Evolutionary conservation across 225 moss, liverwort and hornwort genomes (phyloP).

Genomic region (Polytrichum commune): DNA sequence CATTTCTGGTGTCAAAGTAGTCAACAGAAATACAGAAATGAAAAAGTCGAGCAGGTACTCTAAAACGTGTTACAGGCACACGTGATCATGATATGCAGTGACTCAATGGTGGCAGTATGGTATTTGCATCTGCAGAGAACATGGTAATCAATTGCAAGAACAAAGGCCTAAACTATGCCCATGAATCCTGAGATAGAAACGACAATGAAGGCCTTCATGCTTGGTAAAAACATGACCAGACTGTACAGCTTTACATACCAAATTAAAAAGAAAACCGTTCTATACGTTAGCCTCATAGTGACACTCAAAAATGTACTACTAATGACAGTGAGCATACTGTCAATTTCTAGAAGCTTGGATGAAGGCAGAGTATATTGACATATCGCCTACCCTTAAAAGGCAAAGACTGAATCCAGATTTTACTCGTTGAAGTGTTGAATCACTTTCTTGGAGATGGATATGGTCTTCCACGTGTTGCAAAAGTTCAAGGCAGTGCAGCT

Average conservation of each 20-base stretch:
- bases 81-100: not conserved
- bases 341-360: conserved; percentile 55
- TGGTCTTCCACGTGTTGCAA: not conserved
- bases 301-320: conserved; percentile 28
- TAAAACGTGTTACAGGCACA: too few relatives aligned
- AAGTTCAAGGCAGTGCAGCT: too few relatives aligned
- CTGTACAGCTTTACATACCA: conserved; percentile 45
- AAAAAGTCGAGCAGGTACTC: not conserved
- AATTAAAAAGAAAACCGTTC: conserved; percentile 47
- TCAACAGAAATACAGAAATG: conserved; percentile 6
- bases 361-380: conserved; percentile 59
- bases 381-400: conserved; percentile 67
- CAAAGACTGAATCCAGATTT: conserved; percentile 43
- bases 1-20: conserved; percentile 7
- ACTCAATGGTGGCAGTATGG: conserved; percentile 10
- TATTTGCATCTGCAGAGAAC: conserved; percentile 34
- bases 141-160: conserved; percentile 16
- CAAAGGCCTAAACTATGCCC: conserved; percentile 21
- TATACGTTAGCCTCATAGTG: conserved; percentile 41
- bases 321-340: conserved; percentile 74
- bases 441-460: conserved; percentile 22
- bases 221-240: conserved; percentile 38
- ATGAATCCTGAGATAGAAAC: conserved; percentile 7
- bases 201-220: conserved; percentile 16
- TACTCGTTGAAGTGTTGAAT: conserved; percentile 25